phyloP scores from a whole-genome alignment of 805 yeast genomes.

The Candida sanyiensis region DNA sequence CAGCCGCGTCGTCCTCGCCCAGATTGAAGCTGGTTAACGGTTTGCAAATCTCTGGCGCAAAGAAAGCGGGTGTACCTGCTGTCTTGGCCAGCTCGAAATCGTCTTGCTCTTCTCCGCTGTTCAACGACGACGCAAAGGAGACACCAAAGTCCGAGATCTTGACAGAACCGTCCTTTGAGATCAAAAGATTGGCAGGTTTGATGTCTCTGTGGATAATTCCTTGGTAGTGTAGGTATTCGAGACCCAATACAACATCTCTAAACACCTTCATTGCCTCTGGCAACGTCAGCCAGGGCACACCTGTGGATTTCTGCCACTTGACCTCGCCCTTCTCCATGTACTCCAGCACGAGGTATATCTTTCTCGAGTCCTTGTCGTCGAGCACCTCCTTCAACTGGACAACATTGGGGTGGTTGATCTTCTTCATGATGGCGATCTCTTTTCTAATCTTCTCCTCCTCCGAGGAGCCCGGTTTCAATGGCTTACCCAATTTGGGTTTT shows the following conservation, averaged over 20 bases:
- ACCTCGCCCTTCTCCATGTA: constrained; percentile 89
- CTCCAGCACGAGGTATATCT: constrained; percentile 86
- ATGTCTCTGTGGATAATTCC: constrained; percentile 94
- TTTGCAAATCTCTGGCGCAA: constrained; percentile 87
- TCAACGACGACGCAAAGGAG: constrained; percentile 55
- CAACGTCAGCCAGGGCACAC: constrained; percentile 64
- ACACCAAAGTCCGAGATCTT: constrained; percentile 98
- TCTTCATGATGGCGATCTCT: constrained; percentile 91
- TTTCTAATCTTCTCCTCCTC: constrained; percentile 74
- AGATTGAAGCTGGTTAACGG: constrained; percentile 28
- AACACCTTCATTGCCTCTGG: constrained; percentile 65
- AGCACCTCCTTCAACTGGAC: constrained; percentile 80
- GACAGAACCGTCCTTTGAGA: constrained; percentile 62
- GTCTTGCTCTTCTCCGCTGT: constrained; percentile 44
- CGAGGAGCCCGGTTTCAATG: constrained; percentile 34
- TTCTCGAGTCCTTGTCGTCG: constrained; percentile 77
- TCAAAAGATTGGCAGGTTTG: constrained; percentile 86
- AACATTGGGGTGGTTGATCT: constrained; percentile 89
- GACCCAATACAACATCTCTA: constrained; percentile 78
- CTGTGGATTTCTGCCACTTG: constrained; percentile 59
- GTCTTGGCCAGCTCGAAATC: constrained; percentile 90
- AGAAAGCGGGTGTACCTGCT: constrained; percentile 96
- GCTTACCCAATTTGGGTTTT: constrained; percentile 45
- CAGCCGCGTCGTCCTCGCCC: constrained; percentile 20
- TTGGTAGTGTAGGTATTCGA: constrained; percentile 85